Conservation (phyloP, 2,329 filamentous ascomycete species). For the Helminthosporium solani region DNA sequence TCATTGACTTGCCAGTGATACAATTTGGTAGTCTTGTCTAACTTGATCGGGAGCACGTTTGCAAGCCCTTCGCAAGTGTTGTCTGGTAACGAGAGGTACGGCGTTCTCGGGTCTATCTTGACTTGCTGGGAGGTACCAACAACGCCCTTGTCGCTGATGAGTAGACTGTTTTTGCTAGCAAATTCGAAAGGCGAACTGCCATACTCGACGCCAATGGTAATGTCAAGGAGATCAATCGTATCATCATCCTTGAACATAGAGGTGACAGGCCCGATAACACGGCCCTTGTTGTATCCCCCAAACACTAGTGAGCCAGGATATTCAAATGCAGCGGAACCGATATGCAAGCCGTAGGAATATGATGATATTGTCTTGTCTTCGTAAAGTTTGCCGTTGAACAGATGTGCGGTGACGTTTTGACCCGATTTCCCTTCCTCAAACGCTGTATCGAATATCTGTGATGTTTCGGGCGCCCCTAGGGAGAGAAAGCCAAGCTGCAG, state of each 20-base stretch:
- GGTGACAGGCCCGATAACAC: constrained; percentile 29
- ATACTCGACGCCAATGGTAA: constrained; percentile 44
- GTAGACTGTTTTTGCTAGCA: constrained; percentile 15
- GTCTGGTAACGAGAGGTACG: constrained; percentile 29
- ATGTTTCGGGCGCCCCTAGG: constrained; percentile 1
- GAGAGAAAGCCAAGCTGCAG: constrained; percentile 3
- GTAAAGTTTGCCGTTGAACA: constrained; percentile 10
- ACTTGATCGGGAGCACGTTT: constrained; percentile 26
- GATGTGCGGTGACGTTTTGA: constrained; percentile 1
- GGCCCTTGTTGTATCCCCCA: constrained; percentile 40
- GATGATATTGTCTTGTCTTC: constrained; percentile 20
- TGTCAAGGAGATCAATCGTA: constrained; percentile 38
- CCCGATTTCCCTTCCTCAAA: neutral
- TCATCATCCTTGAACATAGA: constrained; percentile 15
- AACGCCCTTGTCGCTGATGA: constrained; percentile 11
- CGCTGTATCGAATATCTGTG: constrained; percentile 1
- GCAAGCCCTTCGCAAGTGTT: constrained; percentile 31
- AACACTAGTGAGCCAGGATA: constrained; percentile 33
- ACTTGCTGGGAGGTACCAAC: constrained; percentile 1
- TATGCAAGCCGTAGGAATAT: constrained; percentile 35
- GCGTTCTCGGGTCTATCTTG: constrained; percentile 19
- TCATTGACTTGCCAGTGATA: constrained; percentile 32
- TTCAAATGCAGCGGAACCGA: constrained; percentile 33
- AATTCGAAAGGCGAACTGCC: constrained; percentile 46
- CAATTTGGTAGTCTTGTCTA: constrained; percentile 16